These are phyloP conservation scores for Colletotrichum lupini DNA, from an alignment of 2,329 filamentous ascomycete genomes.

Conservation along the genomic window DNA sequence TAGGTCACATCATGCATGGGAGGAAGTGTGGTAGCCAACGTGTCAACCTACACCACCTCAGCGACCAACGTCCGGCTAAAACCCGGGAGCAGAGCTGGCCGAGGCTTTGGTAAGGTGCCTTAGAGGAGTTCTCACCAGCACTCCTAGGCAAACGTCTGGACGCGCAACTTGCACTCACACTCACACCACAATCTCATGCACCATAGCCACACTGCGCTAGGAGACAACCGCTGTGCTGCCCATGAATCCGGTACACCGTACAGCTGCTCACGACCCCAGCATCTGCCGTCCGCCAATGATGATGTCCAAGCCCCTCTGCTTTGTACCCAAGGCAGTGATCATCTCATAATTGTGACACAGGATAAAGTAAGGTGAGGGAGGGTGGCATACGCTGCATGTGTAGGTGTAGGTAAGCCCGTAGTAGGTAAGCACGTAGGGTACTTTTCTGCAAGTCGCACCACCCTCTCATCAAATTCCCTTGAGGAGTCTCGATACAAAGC, in stretches of 20 bases:
- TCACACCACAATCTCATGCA: not conserved
- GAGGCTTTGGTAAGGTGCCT: no score
- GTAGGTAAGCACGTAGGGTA: not conserved
- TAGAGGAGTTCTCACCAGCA: not conserved
- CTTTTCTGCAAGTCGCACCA: not conserved
- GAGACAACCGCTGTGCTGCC: not conserved
- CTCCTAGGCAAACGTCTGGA: conserved; percentile 5
- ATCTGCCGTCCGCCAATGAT: not conserved
- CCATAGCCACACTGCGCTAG: not conserved
- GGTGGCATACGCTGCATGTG: no score
- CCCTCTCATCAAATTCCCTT: not conserved
- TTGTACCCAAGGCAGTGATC: no score
- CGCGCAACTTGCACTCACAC: not conserved
- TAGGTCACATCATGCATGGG: not conserved
- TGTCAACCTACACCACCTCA: no score
- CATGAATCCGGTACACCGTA: not conserved
- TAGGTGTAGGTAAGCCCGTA: not conserved
- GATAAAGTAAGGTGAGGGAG: not conserved
- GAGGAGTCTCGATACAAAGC: not conserved
- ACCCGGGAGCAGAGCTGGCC: not conserved
- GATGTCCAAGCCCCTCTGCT: not conserved
- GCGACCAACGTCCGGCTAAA: not conserved
- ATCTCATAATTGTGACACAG: not conserved
- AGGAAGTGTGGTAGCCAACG: no score
- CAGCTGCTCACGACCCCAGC: not conserved